Evolutionary conservation across 768 basidiomycete species (phyloP).

Genomic region (Rhodocollybia butyracea): DNA sequence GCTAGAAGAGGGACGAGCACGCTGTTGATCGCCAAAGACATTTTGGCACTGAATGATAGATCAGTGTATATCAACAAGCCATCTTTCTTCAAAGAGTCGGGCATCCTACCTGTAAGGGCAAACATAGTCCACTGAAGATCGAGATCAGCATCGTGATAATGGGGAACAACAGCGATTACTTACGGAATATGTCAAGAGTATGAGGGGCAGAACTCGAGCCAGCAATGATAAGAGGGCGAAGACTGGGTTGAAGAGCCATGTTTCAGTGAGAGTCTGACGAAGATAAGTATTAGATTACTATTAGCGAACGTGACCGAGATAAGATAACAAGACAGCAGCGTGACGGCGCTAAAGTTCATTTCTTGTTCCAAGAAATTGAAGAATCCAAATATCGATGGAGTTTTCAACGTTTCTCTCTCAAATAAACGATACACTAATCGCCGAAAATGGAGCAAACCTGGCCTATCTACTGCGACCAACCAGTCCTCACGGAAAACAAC

Average conservation of each 20-base stretch:
- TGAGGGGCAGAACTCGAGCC: slow-evolving; percentile 63
- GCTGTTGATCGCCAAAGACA: slow-evolving; percentile 54
- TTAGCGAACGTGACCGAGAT: too few relatives aligned
- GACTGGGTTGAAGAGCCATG: slow-evolving; percentile 81
- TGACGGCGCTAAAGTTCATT: too few relatives aligned
- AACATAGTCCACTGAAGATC: slow-evolving; percentile 72
- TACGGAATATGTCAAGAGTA: slow-evolving; percentile 77
- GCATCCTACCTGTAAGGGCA: slow-evolving; percentile 64
- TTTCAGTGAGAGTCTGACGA: neutral
- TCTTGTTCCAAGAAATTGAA: neutral
- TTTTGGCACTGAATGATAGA: slow-evolving; percentile 60
- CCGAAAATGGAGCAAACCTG: slow-evolving; percentile 65
- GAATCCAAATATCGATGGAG: too few relatives aligned
- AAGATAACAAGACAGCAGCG: too few relatives aligned
- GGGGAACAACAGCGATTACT: too few relatives aligned
- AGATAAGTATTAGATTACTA: neutral
- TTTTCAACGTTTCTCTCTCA: slow-evolving; percentile 60
- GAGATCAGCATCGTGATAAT: too few relatives aligned
- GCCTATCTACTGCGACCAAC: slow-evolving; percentile 74
- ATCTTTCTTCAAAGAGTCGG: neutral
- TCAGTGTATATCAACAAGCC: neutral
- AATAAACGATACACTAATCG: slow-evolving; percentile 56
- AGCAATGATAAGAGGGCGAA: slow-evolving; percentile 60
- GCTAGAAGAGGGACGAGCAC: slow-evolving; percentile 59
- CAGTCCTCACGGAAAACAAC: slow-evolving; percentile 59